phyloP scores from a whole-genome alignment of 805 yeast species.

The Metschnikowia kunwiensis region DNA sequence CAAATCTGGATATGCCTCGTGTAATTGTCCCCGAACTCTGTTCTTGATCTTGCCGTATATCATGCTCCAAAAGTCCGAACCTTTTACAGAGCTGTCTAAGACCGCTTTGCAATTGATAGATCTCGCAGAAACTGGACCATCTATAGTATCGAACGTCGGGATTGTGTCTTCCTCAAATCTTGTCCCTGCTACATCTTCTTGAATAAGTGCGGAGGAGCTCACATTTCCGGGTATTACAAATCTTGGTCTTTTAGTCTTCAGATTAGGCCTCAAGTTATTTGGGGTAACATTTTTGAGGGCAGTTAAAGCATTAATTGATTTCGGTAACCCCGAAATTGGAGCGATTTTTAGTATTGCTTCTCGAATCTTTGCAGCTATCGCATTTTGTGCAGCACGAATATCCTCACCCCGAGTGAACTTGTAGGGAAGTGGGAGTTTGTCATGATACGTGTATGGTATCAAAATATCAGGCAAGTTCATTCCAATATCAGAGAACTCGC shows the following conservation, averaged over 20 bases:
- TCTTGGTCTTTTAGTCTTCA: slow-evolving; percentile 27
- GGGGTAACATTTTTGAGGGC: slow-evolving; percentile 68
- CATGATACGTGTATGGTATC: slow-evolving; percentile 37
- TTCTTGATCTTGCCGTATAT: slow-evolving; percentile 73
- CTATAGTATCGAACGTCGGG: slow-evolving; percentile 33
- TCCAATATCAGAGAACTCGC: slow-evolving; percentile 40
- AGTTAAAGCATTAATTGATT: slow-evolving; percentile 75
- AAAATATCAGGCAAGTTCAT: slow-evolving; percentile 41
- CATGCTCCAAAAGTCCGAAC: slow-evolving; percentile 64
- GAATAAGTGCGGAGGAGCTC: slow-evolving; percentile 36
- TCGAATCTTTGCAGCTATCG: slow-evolving; percentile 53
- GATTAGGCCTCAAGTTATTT: slow-evolving; percentile 19
- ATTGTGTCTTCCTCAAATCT: slow-evolving; percentile 25
- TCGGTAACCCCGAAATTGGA: slow-evolving; percentile 82
- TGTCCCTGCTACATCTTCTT: slow-evolving; percentile 40
- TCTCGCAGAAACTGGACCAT: slow-evolving; percentile 36
- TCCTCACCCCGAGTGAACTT: slow-evolving; percentile 34
- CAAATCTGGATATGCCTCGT: slow-evolving; percentile 78
- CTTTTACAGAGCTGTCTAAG: slow-evolving; percentile 41
- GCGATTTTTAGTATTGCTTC: slow-evolving; percentile 77
- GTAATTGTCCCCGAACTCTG: slow-evolving; percentile 65
- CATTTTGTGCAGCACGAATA: slow-evolving; percentile 32
- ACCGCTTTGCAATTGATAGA: slow-evolving; percentile 30
- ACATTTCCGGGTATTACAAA: slow-evolving; percentile 33
- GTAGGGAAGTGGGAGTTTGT: slow-evolving; percentile 36